Conservation (phyloP, 352 stramenopile species). For the Peronosclerospora sorghi region DNA sequence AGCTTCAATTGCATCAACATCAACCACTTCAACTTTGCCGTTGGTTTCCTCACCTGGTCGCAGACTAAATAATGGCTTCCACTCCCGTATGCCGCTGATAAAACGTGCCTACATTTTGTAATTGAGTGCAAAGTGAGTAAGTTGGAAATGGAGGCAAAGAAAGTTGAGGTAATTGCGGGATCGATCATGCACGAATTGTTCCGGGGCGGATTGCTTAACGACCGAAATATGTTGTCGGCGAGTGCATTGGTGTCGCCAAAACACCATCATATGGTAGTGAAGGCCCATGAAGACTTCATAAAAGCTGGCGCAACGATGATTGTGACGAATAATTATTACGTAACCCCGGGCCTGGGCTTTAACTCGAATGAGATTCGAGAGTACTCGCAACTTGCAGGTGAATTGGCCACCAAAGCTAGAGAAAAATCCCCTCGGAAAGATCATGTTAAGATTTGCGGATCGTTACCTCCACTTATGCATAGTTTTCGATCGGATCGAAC, state of each 20-base stretch:
- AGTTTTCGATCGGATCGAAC: constrained; percentile 84
- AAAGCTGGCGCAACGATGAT: constrained; percentile 68
- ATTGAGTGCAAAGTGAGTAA: neutral
- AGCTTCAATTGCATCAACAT: constrained; percentile 2
- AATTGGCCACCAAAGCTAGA: constrained; percentile 47
- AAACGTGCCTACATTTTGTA: no score
- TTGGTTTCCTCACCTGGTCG: constrained; percentile 9
- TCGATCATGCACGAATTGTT: constrained; percentile 86
- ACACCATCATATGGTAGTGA: constrained; percentile 55
- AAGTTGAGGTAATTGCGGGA: constrained; percentile 60
- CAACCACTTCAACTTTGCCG: constrained; percentile 20
- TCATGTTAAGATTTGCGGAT: constrained; percentile 63
- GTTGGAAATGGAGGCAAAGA: constrained; percentile 14
- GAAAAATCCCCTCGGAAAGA: constrained; percentile 15
- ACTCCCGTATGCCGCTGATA: neutral
- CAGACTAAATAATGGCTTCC: constrained; percentile 13
- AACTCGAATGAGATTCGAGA: constrained; percentile 55
- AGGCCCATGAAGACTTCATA: constrained; percentile 70
- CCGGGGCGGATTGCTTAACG: constrained; percentile 67
- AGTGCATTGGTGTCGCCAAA: constrained; percentile 57
- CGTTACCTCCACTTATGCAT: constrained; percentile 84
- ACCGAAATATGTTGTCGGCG: constrained; percentile 86
- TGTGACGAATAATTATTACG: constrained; percentile 83
- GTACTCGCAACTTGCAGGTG: constrained; percentile 45
- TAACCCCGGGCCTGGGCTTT: constrained; percentile 83